These are phyloP conservation scores for Saussurea involucrata DNA, from an alignment of 129 eudicot genomes.

Conservation along the genomic window DNA sequence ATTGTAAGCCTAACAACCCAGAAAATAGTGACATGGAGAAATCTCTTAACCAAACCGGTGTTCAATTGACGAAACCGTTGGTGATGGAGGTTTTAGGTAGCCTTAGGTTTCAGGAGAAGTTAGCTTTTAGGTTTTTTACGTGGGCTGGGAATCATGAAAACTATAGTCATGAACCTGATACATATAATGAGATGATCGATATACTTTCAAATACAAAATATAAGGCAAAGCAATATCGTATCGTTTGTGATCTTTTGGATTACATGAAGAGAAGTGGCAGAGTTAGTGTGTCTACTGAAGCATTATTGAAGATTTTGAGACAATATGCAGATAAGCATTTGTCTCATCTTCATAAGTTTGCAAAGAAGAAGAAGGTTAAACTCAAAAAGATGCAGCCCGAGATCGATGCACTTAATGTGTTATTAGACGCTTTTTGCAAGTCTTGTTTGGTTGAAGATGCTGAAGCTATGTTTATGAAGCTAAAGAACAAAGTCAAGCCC, in stretches of 20 bases:
- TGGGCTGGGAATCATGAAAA: constrained; percentile 82
- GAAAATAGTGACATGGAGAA: constrained; percentile 51
- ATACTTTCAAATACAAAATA: constrained; percentile 76
- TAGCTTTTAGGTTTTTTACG: constrained; percentile 79
- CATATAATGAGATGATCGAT: constrained; percentile 71
- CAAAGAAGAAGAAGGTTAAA: constrained; percentile 79
- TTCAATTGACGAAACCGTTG: constrained; percentile 52
- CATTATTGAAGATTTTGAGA: constrained; percentile 50
- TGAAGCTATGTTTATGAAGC: constrained; percentile 58
- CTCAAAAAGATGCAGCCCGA: constrained; percentile 76
- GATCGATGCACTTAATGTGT: constrained; percentile 65
- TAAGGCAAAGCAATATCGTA: constrained; percentile 71
- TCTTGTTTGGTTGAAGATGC: constrained; percentile 82
- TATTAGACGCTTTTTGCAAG: constrained; percentile 80
- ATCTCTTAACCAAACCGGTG: constrained; percentile 41
- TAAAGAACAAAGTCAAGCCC: constrained; percentile 59
- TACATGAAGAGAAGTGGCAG: constrained; percentile 73
- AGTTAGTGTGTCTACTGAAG: constrained; percentile 58
- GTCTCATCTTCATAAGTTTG: constrained; percentile 73
- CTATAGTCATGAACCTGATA: constrained; percentile 64
- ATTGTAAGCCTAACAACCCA: constrained; percentile 36
- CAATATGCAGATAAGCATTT: constrained; percentile 78
- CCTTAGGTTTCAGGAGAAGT: constrained; percentile 67
- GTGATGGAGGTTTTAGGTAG: constrained; percentile 55
- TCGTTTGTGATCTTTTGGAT: constrained; percentile 79